Percentiles rank a stretch among this genome's conserved stretches.
Evolutionary conservation across 1,284 basidiomycete genomes (phyloP).

Genomic region (Microbotryum silenes-acaulis): DNA sequence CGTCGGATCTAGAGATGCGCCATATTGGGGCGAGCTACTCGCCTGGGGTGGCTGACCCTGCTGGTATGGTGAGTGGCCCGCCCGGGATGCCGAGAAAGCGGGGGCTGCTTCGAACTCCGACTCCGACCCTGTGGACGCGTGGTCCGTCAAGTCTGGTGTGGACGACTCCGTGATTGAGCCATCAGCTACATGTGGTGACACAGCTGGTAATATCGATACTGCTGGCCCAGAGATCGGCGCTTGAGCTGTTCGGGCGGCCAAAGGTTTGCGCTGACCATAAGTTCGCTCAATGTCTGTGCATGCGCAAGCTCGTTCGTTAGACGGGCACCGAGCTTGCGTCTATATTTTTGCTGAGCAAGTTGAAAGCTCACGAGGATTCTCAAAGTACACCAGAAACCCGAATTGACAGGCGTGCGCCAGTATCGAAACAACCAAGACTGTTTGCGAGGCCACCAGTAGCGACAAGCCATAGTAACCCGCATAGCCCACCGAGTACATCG

Average conservation of each 20-base stretch:
- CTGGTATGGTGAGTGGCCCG: neutral
- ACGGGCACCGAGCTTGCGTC: constrained; percentile 7
- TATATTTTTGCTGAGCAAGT: constrained; percentile 23
- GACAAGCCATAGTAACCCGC: constrained; percentile 91
- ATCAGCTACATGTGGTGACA: constrained; percentile 1
- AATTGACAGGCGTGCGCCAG: constrained; percentile 92
- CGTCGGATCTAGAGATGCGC: too few species aligned
- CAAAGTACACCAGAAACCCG: constrained; percentile 90
- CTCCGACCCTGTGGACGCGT: too few species aligned
- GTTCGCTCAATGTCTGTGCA: constrained; percentile 76
- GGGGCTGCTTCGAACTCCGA: too few species aligned
- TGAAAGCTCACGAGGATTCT: constrained; percentile 78
- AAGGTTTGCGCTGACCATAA: constrained; percentile 71
- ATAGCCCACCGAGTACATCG: constrained; percentile 81
- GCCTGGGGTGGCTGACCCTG: neutral
- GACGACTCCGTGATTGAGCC: too few species aligned
- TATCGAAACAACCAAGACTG: constrained; percentile 84
- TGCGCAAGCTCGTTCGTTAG: too few species aligned
- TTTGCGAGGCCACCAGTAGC: constrained; percentile 75
- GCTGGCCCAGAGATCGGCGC: neutral
- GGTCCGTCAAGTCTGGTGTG: too few species aligned
- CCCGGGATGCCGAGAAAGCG: constrained; percentile 24
- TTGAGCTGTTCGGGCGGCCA: constrained; percentile 55
- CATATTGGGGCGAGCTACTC: too few species aligned
- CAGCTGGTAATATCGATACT: neutral